Evolutionary conservation across 139 green algal genomes (phyloP).

Genomic region (Gonium pectorale): DNA sequence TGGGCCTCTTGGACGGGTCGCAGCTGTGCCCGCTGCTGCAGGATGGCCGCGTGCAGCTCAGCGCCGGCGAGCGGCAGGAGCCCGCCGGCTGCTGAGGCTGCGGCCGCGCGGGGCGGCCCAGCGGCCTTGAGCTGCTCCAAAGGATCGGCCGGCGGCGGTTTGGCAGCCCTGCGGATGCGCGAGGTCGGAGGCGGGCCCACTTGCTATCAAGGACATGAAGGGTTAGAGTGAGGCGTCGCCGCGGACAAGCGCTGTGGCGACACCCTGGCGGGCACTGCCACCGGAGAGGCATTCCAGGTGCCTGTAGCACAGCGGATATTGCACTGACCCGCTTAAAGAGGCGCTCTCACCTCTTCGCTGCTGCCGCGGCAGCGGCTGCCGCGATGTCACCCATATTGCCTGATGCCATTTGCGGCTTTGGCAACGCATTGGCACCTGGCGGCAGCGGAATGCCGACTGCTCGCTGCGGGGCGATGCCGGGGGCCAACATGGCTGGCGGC

Average conservation of each 20-base stretch:
- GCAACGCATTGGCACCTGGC: no score
- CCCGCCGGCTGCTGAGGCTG: background rate
- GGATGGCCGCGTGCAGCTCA: slow-evolving; percentile 60
- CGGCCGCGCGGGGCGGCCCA: background rate
- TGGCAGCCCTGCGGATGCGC: background rate
- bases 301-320: no score
- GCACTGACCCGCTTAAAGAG: no score
- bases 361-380: slow-evolving; percentile 3
- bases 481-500: background rate
- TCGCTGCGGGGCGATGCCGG: no score
- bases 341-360: slow-evolving; percentile 30
- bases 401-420: no score
- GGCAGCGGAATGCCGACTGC: background rate
- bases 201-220: no score
- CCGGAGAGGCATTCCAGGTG: no score
- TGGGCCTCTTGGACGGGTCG: slow-evolving; percentile 47
- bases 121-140: background rate
- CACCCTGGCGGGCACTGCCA: no score
- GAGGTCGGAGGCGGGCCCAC: no score
- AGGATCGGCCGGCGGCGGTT: background rate
- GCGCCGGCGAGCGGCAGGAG: slow-evolving; percentile 38
- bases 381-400: slow-evolving; percentile 18
- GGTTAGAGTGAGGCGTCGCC: no score
- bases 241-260: no score
- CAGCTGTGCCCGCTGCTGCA: slow-evolving; percentile 59